Percentiles rank a stretch among this genome's conserved stretches.
Evolutionary conservation across 495 filamentous ascomycete genomes (phyloP).

Genomic region (Aspergillus taichungensis): DNA sequence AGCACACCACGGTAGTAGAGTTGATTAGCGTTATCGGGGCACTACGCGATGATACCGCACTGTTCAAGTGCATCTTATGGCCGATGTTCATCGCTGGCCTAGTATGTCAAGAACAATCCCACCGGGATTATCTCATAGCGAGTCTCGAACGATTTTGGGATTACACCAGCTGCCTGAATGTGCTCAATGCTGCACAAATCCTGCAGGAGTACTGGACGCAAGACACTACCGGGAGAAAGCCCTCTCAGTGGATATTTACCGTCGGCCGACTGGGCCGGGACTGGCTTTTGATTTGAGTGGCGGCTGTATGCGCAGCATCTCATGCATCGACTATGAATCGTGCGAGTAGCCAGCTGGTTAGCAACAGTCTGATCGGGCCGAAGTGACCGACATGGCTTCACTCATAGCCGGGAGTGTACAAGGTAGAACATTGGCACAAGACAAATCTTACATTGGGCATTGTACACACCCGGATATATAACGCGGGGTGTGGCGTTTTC

Average conservation of each 20-base stretch:
- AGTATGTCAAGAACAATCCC: conserved; percentile 25
- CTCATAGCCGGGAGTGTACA: no score
- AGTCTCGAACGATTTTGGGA: conserved; percentile 30
- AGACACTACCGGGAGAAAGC: conserved; percentile 1
- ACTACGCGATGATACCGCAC: conserved; percentile 33
- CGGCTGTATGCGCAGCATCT: no score
- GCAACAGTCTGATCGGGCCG: no score
- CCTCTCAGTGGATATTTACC: conserved; percentile 29
- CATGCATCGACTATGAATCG: no score
- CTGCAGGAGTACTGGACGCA: conserved; percentile 14
- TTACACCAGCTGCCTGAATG: conserved; percentile 31
- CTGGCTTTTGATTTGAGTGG: conserved; percentile 28
- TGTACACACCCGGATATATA: no score
- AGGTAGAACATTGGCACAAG: no score
- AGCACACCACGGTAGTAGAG: conserved; percentile 31
- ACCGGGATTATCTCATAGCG: conserved; percentile 19
- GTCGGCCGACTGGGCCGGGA: conserved; percentile 28
- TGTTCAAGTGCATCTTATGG: conserved; percentile 51
- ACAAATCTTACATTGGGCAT: no score
- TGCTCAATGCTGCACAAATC: conserved; percentile 20
- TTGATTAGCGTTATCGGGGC: conserved; percentile 33
- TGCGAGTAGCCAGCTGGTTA: no score
- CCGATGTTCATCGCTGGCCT: conserved; percentile 49
- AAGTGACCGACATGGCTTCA: no score
- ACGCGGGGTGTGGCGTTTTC: no score